These are phyloP conservation scores for Yamadazyma nakazawae DNA, from an alignment of 805 yeast species.

Conservation along the genomic window DNA sequence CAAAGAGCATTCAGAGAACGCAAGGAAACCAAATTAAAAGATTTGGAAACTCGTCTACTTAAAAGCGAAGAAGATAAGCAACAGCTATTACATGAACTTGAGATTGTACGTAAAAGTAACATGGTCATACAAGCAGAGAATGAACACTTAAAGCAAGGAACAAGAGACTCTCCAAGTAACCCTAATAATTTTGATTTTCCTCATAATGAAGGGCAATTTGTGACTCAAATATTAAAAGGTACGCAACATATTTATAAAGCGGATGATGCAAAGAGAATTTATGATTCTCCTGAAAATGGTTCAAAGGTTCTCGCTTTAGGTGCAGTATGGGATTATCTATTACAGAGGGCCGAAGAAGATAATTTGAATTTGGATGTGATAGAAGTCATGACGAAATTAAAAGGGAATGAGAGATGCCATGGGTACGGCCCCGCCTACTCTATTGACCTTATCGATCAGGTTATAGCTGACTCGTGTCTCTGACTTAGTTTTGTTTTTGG, in stretches of 20 bases:
- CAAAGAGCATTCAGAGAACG: constrained; percentile 85
- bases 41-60: constrained; percentile 56
- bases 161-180: neutral
- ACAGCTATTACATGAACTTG: constrained; percentile 45
- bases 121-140: constrained; percentile 60
- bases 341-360: constrained; percentile 43
- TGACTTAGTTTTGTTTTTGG: neutral
- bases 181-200: constrained; percentile 24
- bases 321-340: constrained; percentile 81
- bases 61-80: constrained; percentile 56
- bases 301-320: constrained; percentile 61
- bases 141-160: constrained; percentile 39
- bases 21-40: constrained; percentile 68
- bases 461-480: constrained; percentile 19
- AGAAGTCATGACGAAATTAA: constrained; percentile 55
- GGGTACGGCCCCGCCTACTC: constrained; percentile 75
- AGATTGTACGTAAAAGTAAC: constrained; percentile 51
- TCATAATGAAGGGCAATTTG: constrained; percentile 30
- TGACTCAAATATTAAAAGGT: constrained; percentile 26
- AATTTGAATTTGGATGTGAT: constrained; percentile 52
- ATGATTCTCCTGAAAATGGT: constrained; percentile 37
- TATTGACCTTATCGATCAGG: constrained; percentile 39
- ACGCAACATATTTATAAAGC: constrained; percentile 20
- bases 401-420: constrained; percentile 73
- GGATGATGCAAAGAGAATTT: constrained; percentile 27